Percentiles rank a stretch among this genome's conserved stretches.
Evolutionary conservation across 257 asterid species (phyloP).

Genomic region (Perilla frutescens): DNA sequence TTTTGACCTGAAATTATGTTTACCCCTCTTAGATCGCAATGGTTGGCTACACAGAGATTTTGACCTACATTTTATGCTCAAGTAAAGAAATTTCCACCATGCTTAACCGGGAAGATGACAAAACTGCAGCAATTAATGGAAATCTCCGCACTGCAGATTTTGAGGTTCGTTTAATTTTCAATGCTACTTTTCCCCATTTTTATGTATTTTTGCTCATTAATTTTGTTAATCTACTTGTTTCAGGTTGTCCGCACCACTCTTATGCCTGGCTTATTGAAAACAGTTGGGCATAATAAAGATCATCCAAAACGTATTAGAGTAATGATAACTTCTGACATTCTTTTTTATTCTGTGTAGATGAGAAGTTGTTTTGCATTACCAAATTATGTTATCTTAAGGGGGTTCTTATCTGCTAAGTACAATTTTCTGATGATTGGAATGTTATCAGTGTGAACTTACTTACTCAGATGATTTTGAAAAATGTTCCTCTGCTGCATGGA

Average conservation of each 20-base stretch:
- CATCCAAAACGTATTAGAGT: conserved; percentile 97
- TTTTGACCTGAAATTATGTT: conserved; percentile 27
- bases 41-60: conserved; percentile 85
- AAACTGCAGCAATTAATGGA: conserved; percentile 75
- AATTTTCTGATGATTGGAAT: too few relatives aligned
- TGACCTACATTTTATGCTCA: conserved; percentile 78
- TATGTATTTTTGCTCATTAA: background rate
- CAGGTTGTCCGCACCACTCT: conserved; percentile 90
- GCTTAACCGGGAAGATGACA: conserved; percentile 86
- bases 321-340: conserved; percentile 4
- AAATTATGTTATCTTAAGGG: background rate
- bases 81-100: conserved; percentile 78
- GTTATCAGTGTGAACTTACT: too few relatives aligned
- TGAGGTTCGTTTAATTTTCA: conserved; percentile 60
- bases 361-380: background rate
- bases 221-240: conserved; percentile 30
- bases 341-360: conserved; percentile 13
- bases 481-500: conserved; percentile 11
- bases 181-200: too few relatives aligned
- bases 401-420: too few relatives aligned
- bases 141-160: conserved; percentile 93
- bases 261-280: conserved; percentile 84
- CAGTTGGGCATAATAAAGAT: conserved; percentile 80
- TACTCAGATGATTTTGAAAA: too few relatives aligned
- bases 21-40: conserved; percentile 61